Conservation (phyloP, 179 eudicot species). For the Kewa caespitosa region DNA sequence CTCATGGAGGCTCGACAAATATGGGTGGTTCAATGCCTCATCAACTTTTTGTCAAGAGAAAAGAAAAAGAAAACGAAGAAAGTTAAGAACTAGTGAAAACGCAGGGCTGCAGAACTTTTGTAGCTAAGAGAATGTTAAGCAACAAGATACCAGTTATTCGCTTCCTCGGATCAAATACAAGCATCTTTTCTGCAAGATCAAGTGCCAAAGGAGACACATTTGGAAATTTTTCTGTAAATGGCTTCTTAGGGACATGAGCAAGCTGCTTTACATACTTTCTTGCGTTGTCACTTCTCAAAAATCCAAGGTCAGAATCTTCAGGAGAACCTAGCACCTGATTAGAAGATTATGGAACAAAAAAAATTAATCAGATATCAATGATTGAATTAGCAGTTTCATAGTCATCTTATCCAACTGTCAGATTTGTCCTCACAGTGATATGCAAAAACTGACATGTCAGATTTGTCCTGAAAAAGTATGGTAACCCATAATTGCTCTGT, state of each 20-base stretch:
- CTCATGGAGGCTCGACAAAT: slow-evolving; percentile 83
- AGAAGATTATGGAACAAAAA: background rate
- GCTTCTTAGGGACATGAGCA: slow-evolving; percentile 53
- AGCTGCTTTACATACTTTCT: slow-evolving; percentile 74
- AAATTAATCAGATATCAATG: too few relatives aligned
- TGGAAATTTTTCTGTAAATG: slow-evolving; percentile 65
- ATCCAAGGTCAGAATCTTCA: slow-evolving; percentile 78
- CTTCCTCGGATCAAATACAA: slow-evolving; percentile 85
- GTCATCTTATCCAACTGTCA: background rate
- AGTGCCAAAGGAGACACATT: slow-evolving; percentile 64
- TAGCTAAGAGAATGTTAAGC: background rate
- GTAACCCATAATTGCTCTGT: too few relatives aligned
- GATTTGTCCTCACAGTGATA: background rate
- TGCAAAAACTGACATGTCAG: background rate
- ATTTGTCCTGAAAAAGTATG: background rate
- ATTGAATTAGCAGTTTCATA: background rate
- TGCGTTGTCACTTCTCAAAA: slow-evolving; percentile 81
- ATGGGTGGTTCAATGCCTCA: slow-evolving; percentile 89
- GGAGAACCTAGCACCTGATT: slow-evolving; percentile 82
- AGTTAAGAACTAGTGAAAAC: background rate
- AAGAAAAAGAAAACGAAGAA: background rate
- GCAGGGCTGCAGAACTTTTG: background rate
- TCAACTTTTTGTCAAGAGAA: slow-evolving; percentile 48
- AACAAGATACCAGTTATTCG: slow-evolving; percentile 74
- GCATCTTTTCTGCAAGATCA: slow-evolving; percentile 88